Evolutionary conservation across 2,329 filamentous ascomycete species (phyloP).

Genomic region (Penicillium nordicum): DNA sequence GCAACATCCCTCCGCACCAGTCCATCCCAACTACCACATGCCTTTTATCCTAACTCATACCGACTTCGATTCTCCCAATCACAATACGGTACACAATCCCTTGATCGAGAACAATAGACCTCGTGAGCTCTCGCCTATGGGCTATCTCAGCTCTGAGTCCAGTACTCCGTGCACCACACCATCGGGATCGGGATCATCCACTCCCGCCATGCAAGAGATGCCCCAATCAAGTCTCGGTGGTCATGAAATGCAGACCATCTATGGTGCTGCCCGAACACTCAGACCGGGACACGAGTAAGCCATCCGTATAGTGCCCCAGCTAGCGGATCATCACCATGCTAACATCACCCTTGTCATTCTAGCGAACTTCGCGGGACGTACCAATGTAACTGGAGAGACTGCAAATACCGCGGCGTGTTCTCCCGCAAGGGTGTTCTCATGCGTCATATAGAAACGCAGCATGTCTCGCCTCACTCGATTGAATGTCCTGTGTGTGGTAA

Average conservation of each 20-base stretch:
- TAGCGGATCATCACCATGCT: background rate
- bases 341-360: background rate
- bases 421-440: background rate
- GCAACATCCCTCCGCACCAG: background rate
- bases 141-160: background rate
- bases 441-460: conserved; percentile 2
- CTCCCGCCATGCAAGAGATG: background rate
- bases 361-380: background rate
- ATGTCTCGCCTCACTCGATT: background rate
- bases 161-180: background rate
- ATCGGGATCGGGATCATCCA: background rate
- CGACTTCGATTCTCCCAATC: background rate
- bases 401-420: background rate
- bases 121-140: background rate
- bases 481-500: background rate
- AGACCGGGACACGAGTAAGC: background rate
- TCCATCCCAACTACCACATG: background rate
- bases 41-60: background rate
- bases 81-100: background rate
- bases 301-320: background rate
- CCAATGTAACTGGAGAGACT: background rate
- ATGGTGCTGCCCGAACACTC: background rate
- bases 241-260: background rate
- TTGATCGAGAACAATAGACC: background rate
- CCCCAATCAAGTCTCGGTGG: background rate